Percentiles rank a stretch among this genome's conserved stretches.
phyloP scores from a whole-genome alignment of 225 moss, liverwort and hornwort species.

The Pseudisothecium myosuroides region DNA sequence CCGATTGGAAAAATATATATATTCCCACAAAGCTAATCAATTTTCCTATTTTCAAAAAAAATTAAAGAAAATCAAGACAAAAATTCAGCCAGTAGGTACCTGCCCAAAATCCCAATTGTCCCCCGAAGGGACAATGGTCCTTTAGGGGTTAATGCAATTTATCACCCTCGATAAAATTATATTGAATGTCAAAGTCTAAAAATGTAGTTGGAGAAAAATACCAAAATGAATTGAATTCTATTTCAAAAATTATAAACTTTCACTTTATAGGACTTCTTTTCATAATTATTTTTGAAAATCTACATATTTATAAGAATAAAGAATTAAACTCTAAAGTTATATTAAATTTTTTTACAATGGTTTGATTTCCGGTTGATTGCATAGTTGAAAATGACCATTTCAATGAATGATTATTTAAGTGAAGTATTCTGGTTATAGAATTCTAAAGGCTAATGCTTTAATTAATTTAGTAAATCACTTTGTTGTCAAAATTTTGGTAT shows the following conservation, averaged over 20 bases:
- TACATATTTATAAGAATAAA: neutral
- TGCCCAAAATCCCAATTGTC: no score
- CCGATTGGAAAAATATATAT: no score
- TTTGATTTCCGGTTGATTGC: neutral
- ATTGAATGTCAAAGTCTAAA: neutral
- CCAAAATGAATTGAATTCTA: accelerated
- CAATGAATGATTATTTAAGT: neutral
- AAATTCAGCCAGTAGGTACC: no score
- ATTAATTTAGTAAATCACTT: neutral
- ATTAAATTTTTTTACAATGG: neutral
- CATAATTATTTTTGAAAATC: neutral
- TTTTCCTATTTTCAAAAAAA: no score
- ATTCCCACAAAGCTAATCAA: no score
- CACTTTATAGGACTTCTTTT: neutral
- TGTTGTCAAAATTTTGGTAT: constrained; percentile 51
- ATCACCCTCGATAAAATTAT: neutral
- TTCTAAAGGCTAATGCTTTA: neutral
- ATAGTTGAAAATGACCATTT: neutral
- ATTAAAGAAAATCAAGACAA: no score
- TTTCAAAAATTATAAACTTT: neutral
- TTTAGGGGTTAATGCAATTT: no score
- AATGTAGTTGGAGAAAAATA: neutral
- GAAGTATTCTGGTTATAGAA: neutral
- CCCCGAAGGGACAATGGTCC: no score
- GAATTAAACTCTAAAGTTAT: neutral